A percentile compares a stretch with the other conserved stretches of the same genome.
Evolutionary conservation across 176 grass and related monocot species (phyloP).

Genomic region (Rhynchospora pubera): DNA sequence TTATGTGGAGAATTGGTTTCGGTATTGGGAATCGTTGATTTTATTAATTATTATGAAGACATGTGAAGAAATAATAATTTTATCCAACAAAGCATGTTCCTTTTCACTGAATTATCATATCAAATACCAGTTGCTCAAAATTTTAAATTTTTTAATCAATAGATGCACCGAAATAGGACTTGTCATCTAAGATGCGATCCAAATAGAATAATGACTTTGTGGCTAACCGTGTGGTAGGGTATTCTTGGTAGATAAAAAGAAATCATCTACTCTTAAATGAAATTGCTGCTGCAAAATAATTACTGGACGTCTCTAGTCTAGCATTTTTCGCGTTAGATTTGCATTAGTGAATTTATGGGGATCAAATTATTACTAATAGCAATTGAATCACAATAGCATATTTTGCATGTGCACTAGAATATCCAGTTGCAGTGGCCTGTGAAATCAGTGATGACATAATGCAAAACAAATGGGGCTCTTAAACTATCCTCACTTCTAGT

Average conservation of each 20-base stretch:
- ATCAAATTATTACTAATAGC: neutral
- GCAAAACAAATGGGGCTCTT: neutral
- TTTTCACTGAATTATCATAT: neutral
- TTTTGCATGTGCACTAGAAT: neutral
- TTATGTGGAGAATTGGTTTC: conserved; percentile 10
- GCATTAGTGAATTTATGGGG: neutral
- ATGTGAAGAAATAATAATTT: neutral
- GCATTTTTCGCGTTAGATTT: neutral
- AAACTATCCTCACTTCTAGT: neutral
- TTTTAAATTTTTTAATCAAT: neutral
- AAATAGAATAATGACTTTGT: neutral
- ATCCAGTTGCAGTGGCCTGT: neutral
- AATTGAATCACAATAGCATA: neutral
- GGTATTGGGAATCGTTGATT: neutral
- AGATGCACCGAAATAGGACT: neutral
- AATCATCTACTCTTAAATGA: neutral
- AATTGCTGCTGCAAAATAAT: neutral
- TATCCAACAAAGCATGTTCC: neutral
- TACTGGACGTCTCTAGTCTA: neutral
- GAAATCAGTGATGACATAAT: conserved; percentile 15
- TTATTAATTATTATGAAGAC: neutral
- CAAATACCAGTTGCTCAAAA: neutral
- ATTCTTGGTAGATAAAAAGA: neutral
- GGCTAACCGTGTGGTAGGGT: neutral
- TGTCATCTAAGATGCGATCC: neutral